Evolutionary conservation across 2,329 filamentous ascomycete genomes (phyloP).

Genomic region (Lachnellula suecica): DNA sequence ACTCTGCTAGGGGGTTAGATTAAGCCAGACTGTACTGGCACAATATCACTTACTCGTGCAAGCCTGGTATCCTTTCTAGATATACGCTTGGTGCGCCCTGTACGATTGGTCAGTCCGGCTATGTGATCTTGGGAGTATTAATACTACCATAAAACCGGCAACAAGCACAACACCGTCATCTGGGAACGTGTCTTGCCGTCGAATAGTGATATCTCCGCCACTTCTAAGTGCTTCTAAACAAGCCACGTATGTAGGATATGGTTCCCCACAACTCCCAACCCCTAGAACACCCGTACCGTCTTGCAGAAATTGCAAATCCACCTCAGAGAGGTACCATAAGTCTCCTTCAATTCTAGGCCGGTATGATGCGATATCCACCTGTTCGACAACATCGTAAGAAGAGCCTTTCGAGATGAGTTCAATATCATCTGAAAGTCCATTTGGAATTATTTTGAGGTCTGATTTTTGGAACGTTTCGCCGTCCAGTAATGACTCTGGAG

Average conservation of each 20-base stretch:
- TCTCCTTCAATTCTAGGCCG: slow-evolving; percentile 49
- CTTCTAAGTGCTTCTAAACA: slow-evolving; percentile 31
- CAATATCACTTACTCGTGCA: slow-evolving; percentile 27
- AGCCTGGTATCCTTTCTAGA: slow-evolving; percentile 30
- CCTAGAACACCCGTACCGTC: slow-evolving; percentile 62
- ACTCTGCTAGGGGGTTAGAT: slow-evolving; percentile 16
- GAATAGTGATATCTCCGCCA: slow-evolving; percentile 25
- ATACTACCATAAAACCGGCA: slow-evolving; percentile 29
- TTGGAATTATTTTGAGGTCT: not conserved
- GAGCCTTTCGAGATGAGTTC: slow-evolving; percentile 20
- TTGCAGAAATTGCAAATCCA: slow-evolving; percentile 55
- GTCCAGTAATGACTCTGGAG: not conserved
- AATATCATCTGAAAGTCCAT: not conserved
- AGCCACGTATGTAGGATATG: slow-evolving; percentile 46
- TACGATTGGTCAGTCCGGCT: not conserved
- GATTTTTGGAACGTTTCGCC: slow-evolving; percentile 2
- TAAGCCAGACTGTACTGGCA: not conserved
- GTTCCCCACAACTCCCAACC: slow-evolving; percentile 56
- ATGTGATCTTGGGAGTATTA: not conserved
- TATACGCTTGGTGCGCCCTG: slow-evolving; percentile 32
- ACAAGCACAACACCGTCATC: slow-evolving; percentile 28
- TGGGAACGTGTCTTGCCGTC: slow-evolving; percentile 28
- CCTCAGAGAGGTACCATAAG: slow-evolving; percentile 57
- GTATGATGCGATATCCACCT: slow-evolving; percentile 26
- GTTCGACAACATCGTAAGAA: slow-evolving; percentile 23